A percentile compares a stretch with the other conserved stretches of the same genome.
phyloP scores from a whole-genome alignment of 371 early-diverging fungal species.

The Smittium mucronatum region DNA sequence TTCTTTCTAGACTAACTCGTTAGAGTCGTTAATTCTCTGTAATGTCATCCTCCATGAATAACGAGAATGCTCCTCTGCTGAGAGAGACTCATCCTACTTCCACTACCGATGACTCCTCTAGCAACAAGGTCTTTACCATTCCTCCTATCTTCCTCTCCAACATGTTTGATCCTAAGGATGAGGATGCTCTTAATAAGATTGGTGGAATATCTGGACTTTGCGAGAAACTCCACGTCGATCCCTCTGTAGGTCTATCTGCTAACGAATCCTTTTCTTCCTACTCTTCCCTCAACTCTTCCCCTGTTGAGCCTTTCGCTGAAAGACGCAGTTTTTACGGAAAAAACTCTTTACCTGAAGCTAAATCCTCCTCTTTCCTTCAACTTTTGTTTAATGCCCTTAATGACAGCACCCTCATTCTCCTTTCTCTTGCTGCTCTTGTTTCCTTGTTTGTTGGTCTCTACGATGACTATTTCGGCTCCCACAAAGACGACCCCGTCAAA shows the following conservation, averaged over 20 bases:
- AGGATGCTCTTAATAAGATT: conserved; percentile 42
- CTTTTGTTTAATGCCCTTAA: conserved; percentile 68
- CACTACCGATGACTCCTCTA: background rate
- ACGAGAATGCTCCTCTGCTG: background rate
- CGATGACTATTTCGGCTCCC: conserved; percentile 48
- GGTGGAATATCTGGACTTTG: conserved; percentile 52
- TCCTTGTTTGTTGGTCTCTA: conserved; percentile 80
- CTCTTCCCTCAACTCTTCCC: conserved; percentile 15
- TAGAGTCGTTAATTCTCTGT: too few species aligned
- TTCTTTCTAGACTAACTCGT: too few species aligned
- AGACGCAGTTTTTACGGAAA: conserved; percentile 58
- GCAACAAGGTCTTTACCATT: conserved; percentile 32
- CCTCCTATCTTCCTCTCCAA: conserved; percentile 36
- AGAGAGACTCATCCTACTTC: background rate
- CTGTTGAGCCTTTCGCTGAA: conserved; percentile 35
- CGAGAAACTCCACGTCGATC: conserved; percentile 48
- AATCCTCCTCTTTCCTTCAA: conserved; percentile 38
- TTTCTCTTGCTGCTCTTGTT: conserved; percentile 67
- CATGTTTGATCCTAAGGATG: conserved; percentile 58
- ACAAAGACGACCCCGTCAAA: conserved; percentile 33
- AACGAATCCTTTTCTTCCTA: conserved; percentile 38
- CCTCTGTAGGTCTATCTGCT: conserved; percentile 43
- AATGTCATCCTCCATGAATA: background rate
- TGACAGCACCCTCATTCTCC: conserved; percentile 68
- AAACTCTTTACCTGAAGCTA: conserved; percentile 32